Evolutionary conservation across 2,329 filamentous ascomycete genomes (phyloP).

Genomic region (Zelopaecilomyces penicillatus): DNA sequence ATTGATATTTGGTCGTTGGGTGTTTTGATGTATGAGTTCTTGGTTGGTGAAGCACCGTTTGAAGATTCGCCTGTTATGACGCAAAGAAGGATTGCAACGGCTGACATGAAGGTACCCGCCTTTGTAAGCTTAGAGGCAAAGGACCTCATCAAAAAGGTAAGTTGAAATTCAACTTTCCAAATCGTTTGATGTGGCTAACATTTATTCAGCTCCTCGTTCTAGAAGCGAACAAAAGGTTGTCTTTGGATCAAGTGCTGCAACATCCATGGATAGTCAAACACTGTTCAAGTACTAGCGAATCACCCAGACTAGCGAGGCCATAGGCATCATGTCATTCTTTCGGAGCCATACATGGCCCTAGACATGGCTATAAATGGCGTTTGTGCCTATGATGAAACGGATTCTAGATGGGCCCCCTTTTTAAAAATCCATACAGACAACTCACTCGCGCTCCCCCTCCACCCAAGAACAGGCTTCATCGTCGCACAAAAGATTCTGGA

Average conservation of each 20-base stretch:
- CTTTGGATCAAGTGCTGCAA: slow-evolving; percentile 10
- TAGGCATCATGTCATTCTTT: too few species aligned
- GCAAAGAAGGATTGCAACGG: slow-evolving; percentile 11
- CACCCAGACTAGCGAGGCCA: too few species aligned
- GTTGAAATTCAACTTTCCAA: not conserved
- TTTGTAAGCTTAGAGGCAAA: slow-evolving; percentile 12
- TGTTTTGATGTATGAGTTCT: slow-evolving; percentile 18
- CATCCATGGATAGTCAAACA: slow-evolving; percentile 17
- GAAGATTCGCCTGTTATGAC: slow-evolving; percentile 15
- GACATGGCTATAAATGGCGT: too few species aligned
- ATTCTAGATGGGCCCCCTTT: too few species aligned
- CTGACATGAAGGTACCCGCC: slow-evolving; percentile 15
- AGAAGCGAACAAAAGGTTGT: slow-evolving; percentile 13
- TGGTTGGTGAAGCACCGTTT: slow-evolving; percentile 16
- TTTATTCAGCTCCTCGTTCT: slow-evolving; percentile 11
- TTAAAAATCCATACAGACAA: too few species aligned
- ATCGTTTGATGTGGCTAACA: not conserved
- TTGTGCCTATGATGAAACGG: too few species aligned
- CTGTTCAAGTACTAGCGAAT: slow-evolving; percentile 1
- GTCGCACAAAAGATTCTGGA: too few species aligned
- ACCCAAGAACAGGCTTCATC: too few species aligned
- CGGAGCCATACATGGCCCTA: too few species aligned
- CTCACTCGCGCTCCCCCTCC: too few species aligned
- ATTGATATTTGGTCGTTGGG: slow-evolving; percentile 18
- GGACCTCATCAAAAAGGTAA: slow-evolving; percentile 12